Conservation (phyloP, 1,284 basidiomycete species). For the Wolfiporia cocos region DNA sequence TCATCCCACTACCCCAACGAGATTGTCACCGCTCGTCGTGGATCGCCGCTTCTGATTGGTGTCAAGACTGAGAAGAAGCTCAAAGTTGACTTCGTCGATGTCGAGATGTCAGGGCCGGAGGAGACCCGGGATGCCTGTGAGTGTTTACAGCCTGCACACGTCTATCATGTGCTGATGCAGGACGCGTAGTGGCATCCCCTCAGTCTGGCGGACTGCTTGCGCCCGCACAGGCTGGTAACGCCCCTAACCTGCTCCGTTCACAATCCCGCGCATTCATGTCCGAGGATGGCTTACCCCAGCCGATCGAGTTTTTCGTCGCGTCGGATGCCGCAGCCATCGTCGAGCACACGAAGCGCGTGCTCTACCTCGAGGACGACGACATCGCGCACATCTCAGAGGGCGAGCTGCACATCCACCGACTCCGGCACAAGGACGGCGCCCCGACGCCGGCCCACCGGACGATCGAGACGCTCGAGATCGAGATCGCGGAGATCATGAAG, state of each 20-base stretch:
- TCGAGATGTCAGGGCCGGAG: slow-evolving; percentile 83
- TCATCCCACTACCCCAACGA: slow-evolving; percentile 95
- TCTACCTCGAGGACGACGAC: slow-evolving; percentile 99
- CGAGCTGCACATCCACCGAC: slow-evolving; percentile 97
- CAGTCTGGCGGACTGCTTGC: slow-evolving; percentile 54
- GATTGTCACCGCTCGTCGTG: slow-evolving; percentile 92
- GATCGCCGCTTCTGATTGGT: slow-evolving; percentile 95
- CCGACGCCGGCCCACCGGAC: slow-evolving; percentile 80
- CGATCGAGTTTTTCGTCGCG: slow-evolving; percentile 99
- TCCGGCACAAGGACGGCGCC: slow-evolving; percentile 78
- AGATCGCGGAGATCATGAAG: slow-evolving; percentile 99
- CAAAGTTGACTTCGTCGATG: slow-evolving; percentile 99
- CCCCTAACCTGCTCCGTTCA: slow-evolving; percentile 86
- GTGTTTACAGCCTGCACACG: too few relatives aligned
- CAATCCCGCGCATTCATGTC: slow-evolving; percentile 99
- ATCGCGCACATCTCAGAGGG: slow-evolving; percentile 98
- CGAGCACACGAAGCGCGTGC: slow-evolving; percentile 98
- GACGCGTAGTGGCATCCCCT: slow-evolving; percentile 35
- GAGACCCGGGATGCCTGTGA: slow-evolving; percentile 55
- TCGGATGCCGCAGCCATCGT: slow-evolving; percentile 96
- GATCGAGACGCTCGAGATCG: slow-evolving; percentile 98
- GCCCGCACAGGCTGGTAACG: slow-evolving; percentile 52
- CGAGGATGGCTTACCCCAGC: slow-evolving; percentile 96
- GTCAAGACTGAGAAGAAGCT: slow-evolving; percentile 99
- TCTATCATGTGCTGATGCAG: background rate